These are phyloP conservation scores for Hydnum rufescens DNA, from an alignment of 768 basidiomycete genomes.

Conservation along the genomic window DNA sequence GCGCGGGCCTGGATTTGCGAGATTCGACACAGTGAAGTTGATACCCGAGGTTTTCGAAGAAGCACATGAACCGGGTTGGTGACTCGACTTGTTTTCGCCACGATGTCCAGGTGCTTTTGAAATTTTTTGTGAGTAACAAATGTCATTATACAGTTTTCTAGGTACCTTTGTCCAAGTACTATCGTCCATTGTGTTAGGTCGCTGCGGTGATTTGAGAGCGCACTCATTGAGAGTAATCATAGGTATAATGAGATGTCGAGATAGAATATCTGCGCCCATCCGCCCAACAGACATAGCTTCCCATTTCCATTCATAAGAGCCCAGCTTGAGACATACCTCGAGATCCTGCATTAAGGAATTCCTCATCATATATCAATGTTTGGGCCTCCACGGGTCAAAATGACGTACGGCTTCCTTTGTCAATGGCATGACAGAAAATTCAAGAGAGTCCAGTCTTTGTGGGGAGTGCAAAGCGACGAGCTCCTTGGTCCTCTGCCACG, in stretches of 20 bases:
- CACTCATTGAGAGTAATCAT: conserved; percentile 4
- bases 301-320: conserved; percentile 5
- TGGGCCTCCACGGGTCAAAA: no score
- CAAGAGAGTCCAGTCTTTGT: neutral
- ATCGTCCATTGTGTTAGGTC: neutral
- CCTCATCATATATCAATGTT: no score
- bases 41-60: neutral
- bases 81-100: neutral
- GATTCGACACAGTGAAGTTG: neutral
- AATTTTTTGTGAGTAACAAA: neutral
- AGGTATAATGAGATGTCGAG: conserved; percentile 5
- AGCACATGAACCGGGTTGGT: neutral
- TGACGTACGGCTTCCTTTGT: neutral
- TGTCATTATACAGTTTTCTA: neutral
- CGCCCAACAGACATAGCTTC: conserved; percentile 5
- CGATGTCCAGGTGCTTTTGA: neutral
- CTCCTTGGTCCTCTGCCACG: neutral
- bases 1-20: neutral
- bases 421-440: neutral
- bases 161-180: neutral
- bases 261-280: conserved; percentile 3
- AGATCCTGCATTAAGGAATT: conserved; percentile 8
- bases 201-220: neutral
- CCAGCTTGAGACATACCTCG: conserved; percentile 2
- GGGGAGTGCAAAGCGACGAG: conserved; percentile 3